Percentiles rank a stretch among this genome's conserved stretches.
phyloP scores from a whole-genome alignment of 2,329 filamentous ascomycete species.

The Corinectria fuckeliana region DNA sequence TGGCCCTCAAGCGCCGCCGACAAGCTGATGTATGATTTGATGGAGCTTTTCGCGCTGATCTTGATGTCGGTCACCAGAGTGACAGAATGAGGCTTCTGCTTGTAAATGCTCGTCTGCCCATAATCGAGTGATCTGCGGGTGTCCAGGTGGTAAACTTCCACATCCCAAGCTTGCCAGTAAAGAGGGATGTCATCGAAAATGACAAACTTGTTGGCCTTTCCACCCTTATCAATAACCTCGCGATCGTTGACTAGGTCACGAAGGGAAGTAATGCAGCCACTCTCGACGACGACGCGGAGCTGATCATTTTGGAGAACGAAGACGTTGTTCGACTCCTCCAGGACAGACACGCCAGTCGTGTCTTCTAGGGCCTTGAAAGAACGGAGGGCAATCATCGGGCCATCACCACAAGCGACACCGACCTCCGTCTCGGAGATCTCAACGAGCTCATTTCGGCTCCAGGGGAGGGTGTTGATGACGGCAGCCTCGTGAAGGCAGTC shows the following conservation, averaged over 20 bases:
- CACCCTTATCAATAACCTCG: constrained; percentile 76
- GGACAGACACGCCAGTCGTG: constrained; percentile 58
- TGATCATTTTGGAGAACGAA: constrained; percentile 83
- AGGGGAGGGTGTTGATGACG: constrained; percentile 86
- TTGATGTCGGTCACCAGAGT: constrained; percentile 84
- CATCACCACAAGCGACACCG: constrained; percentile 63
- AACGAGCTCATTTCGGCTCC: constrained; percentile 79
- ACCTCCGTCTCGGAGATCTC: constrained; percentile 61
- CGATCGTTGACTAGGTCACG: constrained; percentile 76
- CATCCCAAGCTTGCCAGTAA: constrained; percentile 98
- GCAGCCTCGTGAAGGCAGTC: constrained; percentile 56
- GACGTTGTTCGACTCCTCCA: constrained; percentile 61
- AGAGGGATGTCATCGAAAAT: constrained; percentile 97
- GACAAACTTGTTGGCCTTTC: constrained; percentile 88
- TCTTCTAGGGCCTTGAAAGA: constrained; percentile 54
- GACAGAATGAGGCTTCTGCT: constrained; percentile 75
- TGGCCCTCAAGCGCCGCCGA: constrained; percentile 68
- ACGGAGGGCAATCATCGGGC: constrained; percentile 58
- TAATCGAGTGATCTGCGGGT: constrained; percentile 79
- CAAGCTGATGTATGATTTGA: constrained; percentile 85
- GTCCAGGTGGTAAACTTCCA: constrained; percentile 93
- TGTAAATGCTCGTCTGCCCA: constrained; percentile 72
- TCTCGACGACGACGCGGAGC: constrained; percentile 73
- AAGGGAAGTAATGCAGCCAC: constrained; percentile 83
- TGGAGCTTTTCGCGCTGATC: constrained; percentile 85